These are phyloP conservation scores for Myrmaecium sp. DNA, from an alignment of 2,329 filamentous ascomycete genomes.

Conservation along the genomic window DNA sequence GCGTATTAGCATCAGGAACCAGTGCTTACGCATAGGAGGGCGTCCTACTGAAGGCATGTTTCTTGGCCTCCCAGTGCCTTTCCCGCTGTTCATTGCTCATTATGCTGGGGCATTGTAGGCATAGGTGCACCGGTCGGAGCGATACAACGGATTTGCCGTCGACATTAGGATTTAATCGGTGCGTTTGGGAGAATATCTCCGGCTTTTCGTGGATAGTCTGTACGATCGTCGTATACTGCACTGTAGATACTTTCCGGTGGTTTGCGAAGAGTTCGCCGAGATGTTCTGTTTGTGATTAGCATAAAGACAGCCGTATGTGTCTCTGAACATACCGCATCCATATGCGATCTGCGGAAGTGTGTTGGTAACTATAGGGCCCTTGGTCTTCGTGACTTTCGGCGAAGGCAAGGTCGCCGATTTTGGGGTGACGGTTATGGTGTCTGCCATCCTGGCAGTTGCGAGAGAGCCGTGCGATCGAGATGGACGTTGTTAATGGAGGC, in stretches of 20 bases:
- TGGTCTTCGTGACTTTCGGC: slow-evolving; percentile 28
- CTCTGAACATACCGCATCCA: slow-evolving; percentile 22
- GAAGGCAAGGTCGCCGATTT: slow-evolving; percentile 22
- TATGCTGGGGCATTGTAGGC: slow-evolving; percentile 55
- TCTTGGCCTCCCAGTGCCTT: slow-evolving; percentile 51
- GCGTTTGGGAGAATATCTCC: slow-evolving; percentile 48
- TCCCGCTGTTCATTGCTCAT: slow-evolving; percentile 47
- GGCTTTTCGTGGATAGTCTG: slow-evolving; percentile 52
- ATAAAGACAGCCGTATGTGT: background rate
- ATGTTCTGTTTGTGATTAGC: slow-evolving; percentile 38
- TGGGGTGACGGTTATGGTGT: slow-evolving; percentile 22
- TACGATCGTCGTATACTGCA: slow-evolving; percentile 56
- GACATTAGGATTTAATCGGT: slow-evolving; percentile 27
- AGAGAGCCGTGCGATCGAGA: slow-evolving; percentile 1
- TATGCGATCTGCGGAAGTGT: slow-evolving; percentile 23
- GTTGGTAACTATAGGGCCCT: slow-evolving; percentile 20
- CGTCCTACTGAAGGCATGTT: slow-evolving; percentile 53
- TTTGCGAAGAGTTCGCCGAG: slow-evolving; percentile 51
- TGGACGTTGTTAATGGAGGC: slow-evolving; percentile 1
- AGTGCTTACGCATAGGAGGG: background rate
- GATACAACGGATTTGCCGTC: slow-evolving; percentile 43
- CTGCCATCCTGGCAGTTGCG: slow-evolving; percentile 14
- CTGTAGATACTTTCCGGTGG: slow-evolving; percentile 49
- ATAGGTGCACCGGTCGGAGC: slow-evolving; percentile 40
- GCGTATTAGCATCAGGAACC: slow-evolving; percentile 8